Evolutionary conservation across 148 eudicot genomes (phyloP), one percentile per base, ranked within the genome.

Genomic region (Limonium bicolor): DNA sequence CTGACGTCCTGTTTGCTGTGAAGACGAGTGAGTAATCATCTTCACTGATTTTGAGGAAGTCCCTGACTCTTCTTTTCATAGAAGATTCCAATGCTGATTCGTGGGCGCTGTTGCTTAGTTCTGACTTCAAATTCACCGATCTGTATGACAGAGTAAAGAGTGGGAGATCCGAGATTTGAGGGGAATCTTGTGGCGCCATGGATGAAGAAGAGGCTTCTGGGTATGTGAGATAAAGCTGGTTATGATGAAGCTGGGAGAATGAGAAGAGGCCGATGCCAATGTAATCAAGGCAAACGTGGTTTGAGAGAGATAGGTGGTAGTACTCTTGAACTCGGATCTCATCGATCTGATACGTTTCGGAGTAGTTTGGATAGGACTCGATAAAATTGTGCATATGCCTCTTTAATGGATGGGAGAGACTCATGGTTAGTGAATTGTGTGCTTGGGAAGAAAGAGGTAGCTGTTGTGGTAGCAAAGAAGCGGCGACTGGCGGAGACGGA

Each of bases 1-100:
- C 95, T 13, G 99, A 76, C 15, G 99, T 78, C 53, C 77, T 71
- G 43, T 92, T 92, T 1, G 90, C 74, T 6, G 99, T 92, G 31
- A 92, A 70, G 41, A 85, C 88, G 50, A 81, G 67, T 25, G 69
- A 62, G 27, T 85, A 92, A 27, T 92, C 95, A 20, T 65, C 65
- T 41, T 67, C 70, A 1, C 82, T 75, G 27, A 81, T 56, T 24
- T 85, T 81, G 18, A 85, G 61, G 34, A 81, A 85, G 3, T 66
- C 63, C 72, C 74, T 64, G 24, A 92, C 76, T 62, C 71, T 76
- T 33, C 55, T 78, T 72, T 58, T 85, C 31, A 85, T 60, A 15
- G 65, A 55, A 31, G 63, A 62, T 49, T 92, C 94, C 21, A 92
- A 45, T 45, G 64, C 73, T 1, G 86, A 78, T 29, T 74, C 82